Base-by-base conservation (phyloP, 108 stramenopile genomes). In the Skeletonema menzelii region DNA sequence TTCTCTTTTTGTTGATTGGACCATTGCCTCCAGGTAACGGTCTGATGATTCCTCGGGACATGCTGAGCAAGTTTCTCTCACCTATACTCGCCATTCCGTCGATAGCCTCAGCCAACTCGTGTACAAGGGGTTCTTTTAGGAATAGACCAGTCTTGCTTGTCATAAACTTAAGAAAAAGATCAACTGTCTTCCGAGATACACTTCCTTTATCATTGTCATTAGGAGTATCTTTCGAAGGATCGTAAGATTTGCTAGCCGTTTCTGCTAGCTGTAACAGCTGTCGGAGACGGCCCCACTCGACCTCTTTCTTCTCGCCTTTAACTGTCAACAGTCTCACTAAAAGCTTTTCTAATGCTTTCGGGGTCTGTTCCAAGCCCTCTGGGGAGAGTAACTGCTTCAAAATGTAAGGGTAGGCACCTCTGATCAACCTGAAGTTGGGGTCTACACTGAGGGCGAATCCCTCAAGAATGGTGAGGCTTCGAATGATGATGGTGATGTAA, bases 331-430 rank as follows among this genome's bases (percentile, higher is more conserved):
- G 65, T 27, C 88, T 76, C 34, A 89, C 72, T 61, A 93, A 56
- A 12, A 93, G 76, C n/a, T 85, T 83, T 49, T 85, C 71, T 8
- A 93, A 67, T 22, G 92, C 86, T 61, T 70, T 87, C 3, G 92
- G 92, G 6, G 86, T 87, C 13, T 82, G 63, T 6, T 76, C 75
- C 19, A 79, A 58, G 34, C 67, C 77, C 58, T 91, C 87, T 26
- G 84, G 84, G 5, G 84, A 79, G 30, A 94, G 67, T 20, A 95
- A 49, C 62, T 87, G 89, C n/a, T 77, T 70, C 72, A 94, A 73
- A 5, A 97, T 89, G 71, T 94, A 97, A n/a, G 96, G 96, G 80
- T 97, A 97, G 5, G 95, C 86, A n/a, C 97, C 97, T 55, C 94
- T 81, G 24, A 97, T 92, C 44, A 97, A 70, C 27, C 91, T 77